These are phyloP conservation scores for Oryza meyeriana DNA, from an alignment of 176 grass and related monocot genomes.

Conservation along the genomic window DNA sequence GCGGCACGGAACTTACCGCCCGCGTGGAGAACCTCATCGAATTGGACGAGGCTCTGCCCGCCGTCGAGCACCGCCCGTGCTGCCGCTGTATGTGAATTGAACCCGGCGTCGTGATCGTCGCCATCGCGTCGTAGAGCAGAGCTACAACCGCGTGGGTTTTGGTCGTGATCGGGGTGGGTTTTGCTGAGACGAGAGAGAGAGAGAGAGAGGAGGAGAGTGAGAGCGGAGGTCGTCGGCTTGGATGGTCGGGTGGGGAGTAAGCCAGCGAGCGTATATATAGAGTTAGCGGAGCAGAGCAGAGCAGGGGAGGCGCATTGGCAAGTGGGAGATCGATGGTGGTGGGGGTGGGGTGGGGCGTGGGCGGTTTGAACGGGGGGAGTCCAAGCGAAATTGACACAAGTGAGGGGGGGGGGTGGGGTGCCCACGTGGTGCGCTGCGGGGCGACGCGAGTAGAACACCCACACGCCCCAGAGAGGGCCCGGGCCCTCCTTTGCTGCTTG, in stretches of 20 bases:
- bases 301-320: not conserved
- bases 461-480: too few relatives aligned
- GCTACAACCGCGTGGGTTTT: not conserved
- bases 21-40: slow-evolving; percentile 35
- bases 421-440: slow-evolving; percentile 57
- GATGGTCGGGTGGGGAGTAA: not conserved
- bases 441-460: slow-evolving; percentile 11
- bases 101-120: slow-evolving; percentile 27
- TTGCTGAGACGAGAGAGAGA: too few relatives aligned
- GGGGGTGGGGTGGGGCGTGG: not conserved
- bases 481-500: not conserved
- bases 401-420: not conserved
- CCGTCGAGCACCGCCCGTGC: not conserved
- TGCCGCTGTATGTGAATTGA: slow-evolving; percentile 40
- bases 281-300: not conserved
- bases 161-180: not conserved
- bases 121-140: not conserved
- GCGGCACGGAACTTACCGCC: slow-evolving; percentile 27
- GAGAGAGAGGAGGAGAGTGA: not conserved
- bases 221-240: not conserved
- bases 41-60: not conserved
- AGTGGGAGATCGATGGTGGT: not conserved
- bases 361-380: slow-evolving; percentile 29
- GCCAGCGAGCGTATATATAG: slow-evolving; percentile 48
- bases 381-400: not conserved